Percentiles rank a stretch among this genome's conserved stretches.
These are phyloP conservation scores for Arxiozyma heterogenica DNA, from an alignment of 1,139 yeast genomes.

Conservation along the genomic window DNA sequence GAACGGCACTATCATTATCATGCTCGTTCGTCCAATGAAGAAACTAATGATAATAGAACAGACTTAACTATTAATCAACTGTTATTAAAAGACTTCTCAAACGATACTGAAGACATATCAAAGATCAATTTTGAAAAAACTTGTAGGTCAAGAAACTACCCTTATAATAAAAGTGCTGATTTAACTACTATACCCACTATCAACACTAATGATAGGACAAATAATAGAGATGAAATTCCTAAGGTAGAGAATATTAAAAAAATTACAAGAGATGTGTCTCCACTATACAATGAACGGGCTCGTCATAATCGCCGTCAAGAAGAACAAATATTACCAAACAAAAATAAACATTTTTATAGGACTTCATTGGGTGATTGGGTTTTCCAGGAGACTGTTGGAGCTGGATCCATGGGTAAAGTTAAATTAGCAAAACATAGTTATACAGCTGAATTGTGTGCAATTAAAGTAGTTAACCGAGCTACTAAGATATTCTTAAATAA, in stretches of 20 bases:
- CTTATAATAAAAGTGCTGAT: background rate
- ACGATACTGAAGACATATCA: background rate
- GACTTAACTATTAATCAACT: background rate
- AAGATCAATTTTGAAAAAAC: background rate
- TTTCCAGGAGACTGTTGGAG: conserved; percentile 87
- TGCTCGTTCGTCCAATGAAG: background rate
- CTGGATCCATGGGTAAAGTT: conserved; percentile 98
- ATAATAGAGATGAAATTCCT: background rate
- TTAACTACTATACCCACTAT: background rate
- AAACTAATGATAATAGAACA: background rate
- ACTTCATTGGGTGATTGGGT: conserved; percentile 96
- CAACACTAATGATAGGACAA: background rate
- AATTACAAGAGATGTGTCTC: conserved; percentile 5
- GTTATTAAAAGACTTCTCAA: background rate
- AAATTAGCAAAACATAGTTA: conserved; percentile 79
- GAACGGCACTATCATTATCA: background rate
- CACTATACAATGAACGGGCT: background rate
- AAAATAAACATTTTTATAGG: conserved; percentile 52
- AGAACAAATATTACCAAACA: background rate
- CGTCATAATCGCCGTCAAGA: background rate
- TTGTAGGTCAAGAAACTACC: background rate
- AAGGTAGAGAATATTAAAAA: background rate
- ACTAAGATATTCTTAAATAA: conserved; percentile 69
- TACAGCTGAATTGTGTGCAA: conserved; percentile 79
- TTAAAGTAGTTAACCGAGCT: conserved; percentile 73